These are phyloP conservation scores for Penicillium tannophilum DNA, from an alignment of 495 filamentous ascomycete species.

Conservation along the genomic window DNA sequence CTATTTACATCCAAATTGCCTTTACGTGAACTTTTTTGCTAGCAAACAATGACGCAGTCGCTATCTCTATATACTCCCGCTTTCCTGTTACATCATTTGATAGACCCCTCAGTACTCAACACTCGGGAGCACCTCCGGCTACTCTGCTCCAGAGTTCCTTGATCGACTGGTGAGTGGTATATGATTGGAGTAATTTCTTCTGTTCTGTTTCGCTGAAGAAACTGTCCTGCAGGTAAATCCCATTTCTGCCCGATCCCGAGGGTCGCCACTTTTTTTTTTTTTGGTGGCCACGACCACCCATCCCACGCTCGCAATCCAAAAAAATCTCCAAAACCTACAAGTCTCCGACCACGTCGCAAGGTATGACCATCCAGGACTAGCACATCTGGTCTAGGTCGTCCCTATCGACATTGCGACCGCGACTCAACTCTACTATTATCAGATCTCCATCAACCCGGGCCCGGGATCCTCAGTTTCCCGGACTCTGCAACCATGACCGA, in stretches of 20 bases:
- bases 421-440: not conserved
- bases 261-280: slow-evolving; percentile 3
- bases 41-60: slow-evolving; percentile 50
- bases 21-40: slow-evolving; percentile 5
- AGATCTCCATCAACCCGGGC: slow-evolving; percentile 9
- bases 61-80: slow-evolving; percentile 30
- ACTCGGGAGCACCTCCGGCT: slow-evolving; percentile 18
- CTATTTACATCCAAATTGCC: not conserved
- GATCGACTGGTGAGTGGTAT: slow-evolving; percentile 11
- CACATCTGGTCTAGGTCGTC: slow-evolving; percentile 7
- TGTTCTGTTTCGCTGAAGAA: slow-evolving; percentile 14
- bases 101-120: slow-evolving; percentile 28
- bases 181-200: not conserved
- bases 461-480: not conserved
- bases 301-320: slow-evolving; percentile 10
- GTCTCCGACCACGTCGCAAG: slow-evolving; percentile 2
- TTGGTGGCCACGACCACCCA: slow-evolving; percentile 2
- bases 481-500: slow-evolving; percentile 31
- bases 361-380: slow-evolving; percentile 19
- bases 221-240: slow-evolving; percentile 15
- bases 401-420: slow-evolving; percentile 10
- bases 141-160: slow-evolving; percentile 17
- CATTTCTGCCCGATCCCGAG: slow-evolving; percentile 26
- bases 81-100: slow-evolving; percentile 35
- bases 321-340: not conserved